Evolutionary conservation across 441 rosid species (phyloP).

Genomic region (Brassica hybrid): DNA sequence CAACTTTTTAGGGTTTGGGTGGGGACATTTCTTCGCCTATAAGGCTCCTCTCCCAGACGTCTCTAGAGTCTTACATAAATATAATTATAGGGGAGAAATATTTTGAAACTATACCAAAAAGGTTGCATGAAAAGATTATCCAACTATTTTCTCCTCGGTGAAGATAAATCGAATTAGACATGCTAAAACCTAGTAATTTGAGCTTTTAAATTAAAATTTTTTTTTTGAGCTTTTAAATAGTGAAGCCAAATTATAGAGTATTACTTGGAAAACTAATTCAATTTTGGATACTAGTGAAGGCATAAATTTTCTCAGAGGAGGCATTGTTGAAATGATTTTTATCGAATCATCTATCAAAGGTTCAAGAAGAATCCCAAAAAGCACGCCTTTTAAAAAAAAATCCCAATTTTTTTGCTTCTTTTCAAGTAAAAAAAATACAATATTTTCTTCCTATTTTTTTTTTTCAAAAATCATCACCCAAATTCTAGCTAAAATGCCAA

Average conservation of each 20-base stretch:
- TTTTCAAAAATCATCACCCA: not conserved
- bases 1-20: constrained; percentile 45
- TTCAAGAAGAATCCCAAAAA: not conserved
- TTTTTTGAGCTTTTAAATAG: not conserved
- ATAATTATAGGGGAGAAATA: constrained; percentile 28
- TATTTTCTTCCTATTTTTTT: not conserved
- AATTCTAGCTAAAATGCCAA: not conserved
- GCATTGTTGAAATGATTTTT: not conserved
- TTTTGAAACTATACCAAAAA: constrained; percentile 13
- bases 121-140: constrained; percentile 13
- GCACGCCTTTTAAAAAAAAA: not conserved
- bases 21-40: constrained; percentile 45
- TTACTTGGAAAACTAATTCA: constrained; percentile 5
- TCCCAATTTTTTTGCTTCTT: not conserved
- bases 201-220: not conserved
- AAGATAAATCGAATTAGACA: not conserved
- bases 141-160: not conserved
- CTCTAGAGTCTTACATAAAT: constrained; percentile 29
- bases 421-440: not conserved
- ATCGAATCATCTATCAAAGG: constrained; percentile 1
- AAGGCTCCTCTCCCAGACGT: constrained; percentile 37
- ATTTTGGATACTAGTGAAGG: not conserved
- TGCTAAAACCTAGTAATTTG: not conserved
- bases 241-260: not conserved
- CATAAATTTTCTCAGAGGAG: not conserved